A percentile compares a stretch with the other conserved stretches of the same genome.
Evolutionary conservation across 1,139 yeast genomes (phyloP).

Genomic region (Lizanozyma gosingica): DNA sequence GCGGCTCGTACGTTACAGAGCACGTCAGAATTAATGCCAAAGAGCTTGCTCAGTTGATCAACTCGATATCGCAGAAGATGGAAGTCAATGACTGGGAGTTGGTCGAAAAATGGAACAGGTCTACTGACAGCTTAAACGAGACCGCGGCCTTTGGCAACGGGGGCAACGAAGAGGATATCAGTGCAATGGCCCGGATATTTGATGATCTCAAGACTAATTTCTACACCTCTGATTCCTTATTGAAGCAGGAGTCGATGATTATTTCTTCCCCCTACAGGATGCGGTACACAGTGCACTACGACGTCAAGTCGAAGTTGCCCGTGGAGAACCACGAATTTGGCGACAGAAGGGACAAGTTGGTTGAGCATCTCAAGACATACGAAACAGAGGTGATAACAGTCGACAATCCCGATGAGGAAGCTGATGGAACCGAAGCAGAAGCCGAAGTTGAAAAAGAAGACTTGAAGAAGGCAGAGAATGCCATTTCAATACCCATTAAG

Average conservation of each 20-base stretch:
- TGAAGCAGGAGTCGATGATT: slow-evolving; percentile 9
- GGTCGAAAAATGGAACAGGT: slow-evolving; percentile 5
- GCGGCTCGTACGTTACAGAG: slow-evolving; percentile 42
- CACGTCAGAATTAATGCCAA: slow-evolving; percentile 50
- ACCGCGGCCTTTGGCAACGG: neutral
- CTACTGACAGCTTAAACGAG: neutral
- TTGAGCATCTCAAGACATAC: slow-evolving; percentile 5
- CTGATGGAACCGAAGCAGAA: slow-evolving; percentile 5
- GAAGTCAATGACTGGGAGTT: slow-evolving; percentile 16
- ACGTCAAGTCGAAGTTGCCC: neutral
- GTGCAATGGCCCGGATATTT: neutral
- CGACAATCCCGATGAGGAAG: slow-evolving; percentile 7
- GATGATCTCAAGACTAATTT: slow-evolving; percentile 1
- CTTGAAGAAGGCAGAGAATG: neutral
- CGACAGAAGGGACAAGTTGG: slow-evolving; percentile 3
- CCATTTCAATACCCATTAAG: slow-evolving; percentile 3
- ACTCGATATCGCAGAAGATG: slow-evolving; percentile 20
- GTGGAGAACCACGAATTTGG: neutral
- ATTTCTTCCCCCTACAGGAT: neutral
- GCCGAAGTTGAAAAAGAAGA: slow-evolving; percentile 6
- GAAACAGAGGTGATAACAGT: slow-evolving; percentile 5
- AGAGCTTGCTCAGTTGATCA: slow-evolving; percentile 49
- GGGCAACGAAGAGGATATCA: neutral
- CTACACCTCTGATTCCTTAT: slow-evolving; percentile 4
- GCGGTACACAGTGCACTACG: neutral